These are phyloP conservation scores for Nitzschia sp. DNA, from an alignment of 108 stramenopile species.

Conservation along the genomic window DNA sequence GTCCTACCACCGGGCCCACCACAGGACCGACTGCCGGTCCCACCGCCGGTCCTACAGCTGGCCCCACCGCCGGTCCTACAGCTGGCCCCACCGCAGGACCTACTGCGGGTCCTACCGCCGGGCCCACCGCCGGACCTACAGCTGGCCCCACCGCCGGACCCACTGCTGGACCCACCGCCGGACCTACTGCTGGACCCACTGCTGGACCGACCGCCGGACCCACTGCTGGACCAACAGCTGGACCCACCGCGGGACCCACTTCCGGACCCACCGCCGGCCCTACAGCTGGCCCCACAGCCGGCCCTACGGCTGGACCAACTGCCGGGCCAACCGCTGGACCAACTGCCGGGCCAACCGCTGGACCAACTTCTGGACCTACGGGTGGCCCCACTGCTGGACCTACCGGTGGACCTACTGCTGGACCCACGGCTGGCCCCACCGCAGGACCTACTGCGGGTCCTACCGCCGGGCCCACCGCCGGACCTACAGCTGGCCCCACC, in stretches of 20 bases:
- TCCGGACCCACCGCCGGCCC: background rate
- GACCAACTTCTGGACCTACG: conserved; percentile 6
- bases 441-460: background rate
- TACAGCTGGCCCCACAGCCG: conserved; percentile 23
- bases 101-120: conserved; percentile 6
- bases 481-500: conserved; percentile 1
- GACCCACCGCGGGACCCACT: conserved; percentile 11
- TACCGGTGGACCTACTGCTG: conserved; percentile 11
- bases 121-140: conserved; percentile 6
- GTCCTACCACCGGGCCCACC: conserved; percentile 8
- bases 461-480: conserved; percentile 3
- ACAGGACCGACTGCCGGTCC: conserved; percentile 1
- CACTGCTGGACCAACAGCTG: conserved; percentile 5
- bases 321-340: conserved; percentile 4
- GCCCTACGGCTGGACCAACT: conserved; percentile 25
- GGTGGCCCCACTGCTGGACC: conserved; percentile 20
- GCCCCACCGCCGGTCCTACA: conserved; percentile 6
- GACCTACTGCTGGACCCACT: conserved; percentile 14
- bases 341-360: background rate
- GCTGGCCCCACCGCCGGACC: conserved; percentile 13
- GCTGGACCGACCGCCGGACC: conserved; percentile 13
- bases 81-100: conserved; percentile 7
- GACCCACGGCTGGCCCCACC: conserved; percentile 1
- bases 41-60: background rate
- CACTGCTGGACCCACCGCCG: conserved; percentile 5